Evolutionary conservation across 2,329 filamentous ascomycete genomes (phyloP).

Genomic region (Ploettnerulaceae sp.): DNA sequence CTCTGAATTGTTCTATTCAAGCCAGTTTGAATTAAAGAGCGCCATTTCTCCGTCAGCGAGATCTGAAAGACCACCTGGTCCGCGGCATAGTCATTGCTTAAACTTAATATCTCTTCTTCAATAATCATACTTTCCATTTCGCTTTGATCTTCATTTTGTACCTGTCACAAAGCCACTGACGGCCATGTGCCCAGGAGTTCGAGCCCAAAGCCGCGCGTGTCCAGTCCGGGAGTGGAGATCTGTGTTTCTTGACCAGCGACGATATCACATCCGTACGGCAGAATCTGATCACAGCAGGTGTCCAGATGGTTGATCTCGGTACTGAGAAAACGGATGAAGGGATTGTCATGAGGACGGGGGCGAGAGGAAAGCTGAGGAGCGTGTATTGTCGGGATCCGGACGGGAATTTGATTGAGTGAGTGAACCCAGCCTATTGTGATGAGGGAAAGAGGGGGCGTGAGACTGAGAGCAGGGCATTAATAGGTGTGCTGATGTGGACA

Average conservation of each 20-base stretch:
- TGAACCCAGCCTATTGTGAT: background rate
- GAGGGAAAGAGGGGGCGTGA: background rate
- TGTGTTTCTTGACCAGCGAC: slow-evolving; percentile 54
- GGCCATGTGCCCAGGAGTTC: slow-evolving; percentile 42
- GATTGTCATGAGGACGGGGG: slow-evolving; percentile 52
- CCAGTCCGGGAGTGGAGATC: slow-evolving; percentile 51
- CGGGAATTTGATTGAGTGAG: slow-evolving; percentile 56
- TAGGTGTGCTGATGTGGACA: background rate
- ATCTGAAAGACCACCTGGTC: no score
- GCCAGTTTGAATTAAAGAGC: no score
- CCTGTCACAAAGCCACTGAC: background rate
- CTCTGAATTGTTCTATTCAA: no score
- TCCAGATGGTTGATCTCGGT: slow-evolving; percentile 40
- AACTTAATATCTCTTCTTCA: no score
- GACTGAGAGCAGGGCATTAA: background rate
- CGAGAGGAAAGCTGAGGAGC: slow-evolving; percentile 49
- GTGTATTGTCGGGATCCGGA: slow-evolving; percentile 59
- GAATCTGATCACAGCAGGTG: slow-evolving; percentile 38
- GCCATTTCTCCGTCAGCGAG: no score
- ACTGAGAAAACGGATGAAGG: slow-evolving; percentile 38
- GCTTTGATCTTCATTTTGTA: background rate
- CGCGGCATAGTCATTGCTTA: no score
- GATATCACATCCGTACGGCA: slow-evolving; percentile 44
- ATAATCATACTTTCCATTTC: background rate
- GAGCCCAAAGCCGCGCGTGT: slow-evolving; percentile 53